Percentiles rank a stretch among this genome's conserved stretches.
Evolutionary conservation across 1,284 basidiomycete species (phyloP).

Genomic region (Heterobasidion parviporum): DNA sequence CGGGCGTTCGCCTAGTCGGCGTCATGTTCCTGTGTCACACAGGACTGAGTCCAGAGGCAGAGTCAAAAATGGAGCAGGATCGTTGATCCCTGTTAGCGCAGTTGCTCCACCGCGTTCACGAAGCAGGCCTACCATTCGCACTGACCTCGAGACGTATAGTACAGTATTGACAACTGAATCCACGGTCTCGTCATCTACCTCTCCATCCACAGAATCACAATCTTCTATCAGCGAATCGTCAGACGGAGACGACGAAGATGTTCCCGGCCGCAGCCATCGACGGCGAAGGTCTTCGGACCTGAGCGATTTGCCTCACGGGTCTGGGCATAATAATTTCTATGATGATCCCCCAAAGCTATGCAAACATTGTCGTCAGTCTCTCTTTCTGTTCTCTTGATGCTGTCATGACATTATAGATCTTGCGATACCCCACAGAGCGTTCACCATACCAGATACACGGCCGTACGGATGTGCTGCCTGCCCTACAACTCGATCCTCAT

Average conservation of each 20-base stretch:
- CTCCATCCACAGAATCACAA: constrained; percentile 1
- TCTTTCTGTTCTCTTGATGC: background rate
- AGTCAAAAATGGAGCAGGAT: background rate
- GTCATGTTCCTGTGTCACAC: background rate
- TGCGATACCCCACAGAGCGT: constrained; percentile 2
- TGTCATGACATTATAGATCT: background rate
- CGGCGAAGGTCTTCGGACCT: background rate
- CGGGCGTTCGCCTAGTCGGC: background rate
- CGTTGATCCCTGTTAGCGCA: background rate
- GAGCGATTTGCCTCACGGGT: constrained; percentile 1
- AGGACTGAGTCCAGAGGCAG: background rate
- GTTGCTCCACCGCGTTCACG: background rate
- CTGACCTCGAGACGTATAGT: background rate
- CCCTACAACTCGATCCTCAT: constrained; percentile 13
- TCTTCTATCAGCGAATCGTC: constrained; percentile 10
- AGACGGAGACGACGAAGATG: background rate
- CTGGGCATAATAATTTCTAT: constrained; percentile 3
- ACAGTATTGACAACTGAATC: constrained; percentile 5
- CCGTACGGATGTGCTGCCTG: constrained; percentile 13
- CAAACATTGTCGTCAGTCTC: constrained; percentile 11
- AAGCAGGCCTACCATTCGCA: background rate
- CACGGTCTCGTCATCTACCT: constrained; percentile 7
- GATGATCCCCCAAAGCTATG: constrained; percentile 5
- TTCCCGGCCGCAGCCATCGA: constrained; percentile 1
- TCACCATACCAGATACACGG: constrained; percentile 11